These are phyloP conservation scores for Neurospora sp. DNA, from an alignment of 495 filamentous ascomycete species.

Conservation along the genomic window DNA sequence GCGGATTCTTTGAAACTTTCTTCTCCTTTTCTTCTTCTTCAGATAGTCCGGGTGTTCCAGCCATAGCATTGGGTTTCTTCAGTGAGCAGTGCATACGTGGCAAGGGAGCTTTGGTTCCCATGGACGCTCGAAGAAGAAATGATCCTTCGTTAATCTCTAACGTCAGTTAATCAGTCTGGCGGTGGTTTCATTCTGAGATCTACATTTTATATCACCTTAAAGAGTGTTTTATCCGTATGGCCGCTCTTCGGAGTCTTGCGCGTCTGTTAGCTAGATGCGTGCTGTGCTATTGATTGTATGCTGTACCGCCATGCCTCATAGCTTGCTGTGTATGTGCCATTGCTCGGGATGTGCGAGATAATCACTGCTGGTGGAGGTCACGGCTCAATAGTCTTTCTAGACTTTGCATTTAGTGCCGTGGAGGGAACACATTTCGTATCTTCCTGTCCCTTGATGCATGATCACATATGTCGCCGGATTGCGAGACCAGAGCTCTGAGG, in stretches of 20 bases:
- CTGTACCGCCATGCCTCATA: not conserved
- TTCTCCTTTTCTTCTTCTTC: conserved; percentile 24
- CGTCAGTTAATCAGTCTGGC: conserved; percentile 40
- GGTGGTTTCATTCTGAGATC: conserved; percentile 50
- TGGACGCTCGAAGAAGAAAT: conserved; percentile 35
- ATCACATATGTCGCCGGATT: not conserved
- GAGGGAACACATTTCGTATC: not conserved
- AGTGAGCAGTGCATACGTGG: conserved; percentile 27
- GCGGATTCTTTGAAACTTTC: conserved; percentile 9
- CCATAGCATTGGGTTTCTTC: conserved; percentile 25
- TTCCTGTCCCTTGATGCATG: not conserved
- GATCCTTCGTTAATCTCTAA: conserved; percentile 54
- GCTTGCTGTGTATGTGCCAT: not conserved
- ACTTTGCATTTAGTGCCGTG: not conserved
- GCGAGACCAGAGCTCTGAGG: not conserved
- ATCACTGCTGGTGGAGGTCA: not conserved
- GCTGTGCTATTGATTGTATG: not conserved
- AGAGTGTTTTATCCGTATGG: not conserved
- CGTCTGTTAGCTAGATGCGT: not conserved
- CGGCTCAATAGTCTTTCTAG: not conserved
- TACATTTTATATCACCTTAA: conserved; percentile 26
- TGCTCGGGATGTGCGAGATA: not conserved
- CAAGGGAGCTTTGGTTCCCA: conserved; percentile 29
- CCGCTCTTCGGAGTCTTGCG: not conserved
- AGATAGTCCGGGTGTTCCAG: conserved; percentile 39